A percentile compares a stretch with the other conserved stretches of the same genome.
Conservation (phyloP, 2,329 filamentous ascomycete species). For the Plectosphaerella cucumerina region DNA sequence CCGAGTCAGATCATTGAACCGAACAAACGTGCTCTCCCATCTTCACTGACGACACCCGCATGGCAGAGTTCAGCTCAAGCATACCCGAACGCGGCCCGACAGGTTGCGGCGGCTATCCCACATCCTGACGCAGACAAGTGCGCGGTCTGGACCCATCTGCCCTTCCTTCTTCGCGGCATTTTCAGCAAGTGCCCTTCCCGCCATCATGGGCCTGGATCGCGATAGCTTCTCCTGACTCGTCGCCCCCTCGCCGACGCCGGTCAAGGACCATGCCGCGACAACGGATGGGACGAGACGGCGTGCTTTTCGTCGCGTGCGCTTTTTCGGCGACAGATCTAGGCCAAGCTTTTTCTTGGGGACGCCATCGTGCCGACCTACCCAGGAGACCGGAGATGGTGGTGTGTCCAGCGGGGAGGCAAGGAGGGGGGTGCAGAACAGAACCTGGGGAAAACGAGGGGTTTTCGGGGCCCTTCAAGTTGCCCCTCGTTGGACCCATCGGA, state of each 20-base stretch:
- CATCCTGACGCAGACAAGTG: too few relatives aligned
- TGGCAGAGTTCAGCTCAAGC: not conserved
- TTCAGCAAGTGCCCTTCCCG: not conserved
- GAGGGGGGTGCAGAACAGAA: too few relatives aligned
- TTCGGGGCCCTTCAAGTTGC: too few relatives aligned
- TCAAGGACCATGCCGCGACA: not conserved
- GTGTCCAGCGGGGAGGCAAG: too few relatives aligned
- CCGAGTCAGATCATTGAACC: not conserved
- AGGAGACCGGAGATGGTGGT: too few relatives aligned
- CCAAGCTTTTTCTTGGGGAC: not conserved
- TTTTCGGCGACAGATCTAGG: not conserved
- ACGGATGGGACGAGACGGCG: not conserved
- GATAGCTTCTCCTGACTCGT: not conserved
- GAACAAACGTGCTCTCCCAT: not conserved
- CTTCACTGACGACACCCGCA: not conserved
- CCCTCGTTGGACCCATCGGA: too few relatives aligned
- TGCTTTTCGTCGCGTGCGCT: too few relatives aligned
- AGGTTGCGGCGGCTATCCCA: not conserved
- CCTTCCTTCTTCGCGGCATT: not conserved
- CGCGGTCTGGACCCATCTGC: too few relatives aligned
- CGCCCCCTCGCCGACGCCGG: not conserved
- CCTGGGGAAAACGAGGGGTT: too few relatives aligned
- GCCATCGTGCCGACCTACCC: not conserved
- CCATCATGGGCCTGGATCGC: not conserved
- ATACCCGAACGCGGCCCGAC: not conserved